A percentile compares a stretch with the other conserved stretches of the same genome.
Evolutionary conservation across 495 filamentous ascomycete species (phyloP).

Genomic region (Talaromyces liani): DNA sequence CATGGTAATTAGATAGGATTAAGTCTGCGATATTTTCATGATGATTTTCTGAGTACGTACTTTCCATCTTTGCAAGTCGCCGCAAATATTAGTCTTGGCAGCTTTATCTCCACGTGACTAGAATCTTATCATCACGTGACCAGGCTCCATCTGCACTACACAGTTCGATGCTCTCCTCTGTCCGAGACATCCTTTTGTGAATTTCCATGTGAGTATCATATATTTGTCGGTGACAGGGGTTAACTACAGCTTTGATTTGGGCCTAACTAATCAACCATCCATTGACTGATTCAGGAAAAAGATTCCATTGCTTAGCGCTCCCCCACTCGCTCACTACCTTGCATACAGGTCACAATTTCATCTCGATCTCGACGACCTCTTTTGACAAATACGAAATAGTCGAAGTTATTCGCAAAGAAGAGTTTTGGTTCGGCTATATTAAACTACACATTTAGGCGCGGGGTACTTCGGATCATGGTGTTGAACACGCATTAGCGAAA

Average conservation of each 20-base stretch:
- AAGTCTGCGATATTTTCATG: background rate
- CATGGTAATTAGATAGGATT: background rate
- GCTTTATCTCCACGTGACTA: slow-evolving; percentile 4
- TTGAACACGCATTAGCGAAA: background rate
- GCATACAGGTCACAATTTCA: background rate
- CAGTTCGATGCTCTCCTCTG: background rate
- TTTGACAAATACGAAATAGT: background rate
- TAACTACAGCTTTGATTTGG: too few relatives aligned
- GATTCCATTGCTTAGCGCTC: background rate
- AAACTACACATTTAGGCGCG: background rate
- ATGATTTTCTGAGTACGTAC: background rate
- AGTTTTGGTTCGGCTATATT: background rate
- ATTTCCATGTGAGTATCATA: too few relatives aligned
- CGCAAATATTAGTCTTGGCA: background rate
- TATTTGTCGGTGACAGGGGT: too few relatives aligned
- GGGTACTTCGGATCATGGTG: background rate
- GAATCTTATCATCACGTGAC: background rate
- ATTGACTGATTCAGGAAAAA: too few relatives aligned
- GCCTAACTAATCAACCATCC: too few relatives aligned
- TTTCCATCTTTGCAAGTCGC: background rate
- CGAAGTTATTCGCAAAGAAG: background rate
- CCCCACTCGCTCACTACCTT: background rate
- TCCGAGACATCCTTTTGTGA: too few relatives aligned
- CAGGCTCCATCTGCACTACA: background rate
- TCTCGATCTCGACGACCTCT: background rate